These are phyloP conservation scores for Coemansia sp. DNA, from an alignment of 192 early-diverging fungal genomes.

Conservation along the genomic window DNA sequence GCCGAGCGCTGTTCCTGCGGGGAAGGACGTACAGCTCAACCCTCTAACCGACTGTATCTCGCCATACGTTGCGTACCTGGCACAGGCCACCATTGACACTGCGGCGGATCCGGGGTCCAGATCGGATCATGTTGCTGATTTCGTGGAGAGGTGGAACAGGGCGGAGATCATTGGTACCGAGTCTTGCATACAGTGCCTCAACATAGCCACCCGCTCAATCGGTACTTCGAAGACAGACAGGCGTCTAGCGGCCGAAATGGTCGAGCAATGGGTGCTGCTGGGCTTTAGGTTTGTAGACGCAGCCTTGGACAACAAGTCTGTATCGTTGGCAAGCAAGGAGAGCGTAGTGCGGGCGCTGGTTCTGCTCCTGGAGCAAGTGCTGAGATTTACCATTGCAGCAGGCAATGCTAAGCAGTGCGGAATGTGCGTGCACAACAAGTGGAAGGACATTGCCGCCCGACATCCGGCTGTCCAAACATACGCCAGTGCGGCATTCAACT, in stretches of 20 bases:
- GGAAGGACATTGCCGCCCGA: conserved; percentile 1
- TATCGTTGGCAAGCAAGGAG: neutral
- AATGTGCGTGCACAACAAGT: conserved; percentile 1
- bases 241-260: neutral
- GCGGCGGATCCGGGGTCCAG: neutral
- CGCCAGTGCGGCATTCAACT: conserved; percentile 13
- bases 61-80: conserved; percentile 24
- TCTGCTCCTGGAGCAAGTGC: neutral
- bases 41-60: conserved; percentile 10
- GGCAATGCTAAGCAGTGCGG: neutral
- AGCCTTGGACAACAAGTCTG: neutral
- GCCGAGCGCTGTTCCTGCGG: neutral
- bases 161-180: neutral
- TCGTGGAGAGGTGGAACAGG: neutral
- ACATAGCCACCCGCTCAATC: neutral
- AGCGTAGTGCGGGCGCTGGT: neutral
- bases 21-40: neutral
- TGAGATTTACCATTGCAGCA: neutral
- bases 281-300: neutral
- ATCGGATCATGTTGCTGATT: neutral
- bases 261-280: conserved; percentile 1
- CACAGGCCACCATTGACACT: neutral
- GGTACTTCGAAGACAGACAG: neutral
- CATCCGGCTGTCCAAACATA: neutral
- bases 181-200: conserved; percentile 1